Evolutionary conservation across 306 rosid species (phyloP).

Genomic region (Prosopis cineraria): DNA sequence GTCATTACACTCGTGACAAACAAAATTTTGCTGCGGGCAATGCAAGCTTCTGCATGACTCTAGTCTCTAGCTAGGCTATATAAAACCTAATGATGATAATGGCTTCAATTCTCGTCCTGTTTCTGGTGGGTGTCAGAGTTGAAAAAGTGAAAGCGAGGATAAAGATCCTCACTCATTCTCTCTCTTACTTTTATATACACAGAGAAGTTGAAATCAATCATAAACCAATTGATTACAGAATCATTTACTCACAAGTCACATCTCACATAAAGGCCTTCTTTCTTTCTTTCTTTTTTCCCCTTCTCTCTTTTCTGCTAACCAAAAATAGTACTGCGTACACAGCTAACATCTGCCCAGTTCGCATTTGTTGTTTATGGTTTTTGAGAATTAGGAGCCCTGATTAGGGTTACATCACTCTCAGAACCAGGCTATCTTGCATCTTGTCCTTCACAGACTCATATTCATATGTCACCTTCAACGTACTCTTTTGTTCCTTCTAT

Average conservation of each 20-base stretch:
- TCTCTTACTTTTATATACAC: constrained; percentile 33
- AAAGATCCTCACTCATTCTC: constrained; percentile 4
- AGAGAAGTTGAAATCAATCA: constrained; percentile 60
- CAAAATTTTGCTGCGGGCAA: too few species aligned
- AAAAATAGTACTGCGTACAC: constrained; percentile 53
- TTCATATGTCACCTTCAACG: constrained; percentile 56
- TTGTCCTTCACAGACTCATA: background rate
- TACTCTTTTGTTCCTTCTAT: constrained; percentile 50
- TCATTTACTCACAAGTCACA: constrained; percentile 73
- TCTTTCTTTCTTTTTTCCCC: too few species aligned
- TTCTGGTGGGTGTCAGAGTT: constrained; percentile 38
- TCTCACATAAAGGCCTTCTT: constrained; percentile 49
- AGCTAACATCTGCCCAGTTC: constrained; percentile 42
- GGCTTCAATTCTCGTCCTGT: constrained; percentile 26
- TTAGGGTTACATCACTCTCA: background rate
- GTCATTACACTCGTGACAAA: too few species aligned
- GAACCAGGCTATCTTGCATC: background rate
- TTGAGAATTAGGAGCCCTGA: background rate
- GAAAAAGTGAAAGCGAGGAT: constrained; percentile 38
- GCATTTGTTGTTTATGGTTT: constrained; percentile 51
- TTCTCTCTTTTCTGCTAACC: constrained; percentile 60
- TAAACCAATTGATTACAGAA: constrained; percentile 98
- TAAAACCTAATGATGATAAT: background rate
- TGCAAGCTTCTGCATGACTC: too few species aligned
- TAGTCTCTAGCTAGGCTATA: background rate